Evolutionary conservation across 345 rosid species (phyloP).

Genomic region (Gynandropsis gynandra): DNA sequence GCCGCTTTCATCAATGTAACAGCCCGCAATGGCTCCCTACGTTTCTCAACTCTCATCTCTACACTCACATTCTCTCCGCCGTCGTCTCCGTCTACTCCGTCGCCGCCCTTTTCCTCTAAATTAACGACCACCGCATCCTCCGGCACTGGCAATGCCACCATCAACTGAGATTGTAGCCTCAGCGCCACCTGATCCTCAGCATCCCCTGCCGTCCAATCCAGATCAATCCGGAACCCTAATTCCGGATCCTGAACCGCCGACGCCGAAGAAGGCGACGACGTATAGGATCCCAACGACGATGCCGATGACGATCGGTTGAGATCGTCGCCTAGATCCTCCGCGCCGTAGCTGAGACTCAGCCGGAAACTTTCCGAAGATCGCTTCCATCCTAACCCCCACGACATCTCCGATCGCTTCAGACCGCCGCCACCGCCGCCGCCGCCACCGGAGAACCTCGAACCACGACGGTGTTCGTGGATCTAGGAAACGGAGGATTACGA

Average conservation of each 20-base stretch:
- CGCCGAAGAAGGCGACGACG: slow-evolving; percentile 28
- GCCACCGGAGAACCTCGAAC: slow-evolving; percentile 9
- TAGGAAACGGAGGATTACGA: neutral
- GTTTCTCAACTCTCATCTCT: slow-evolving; percentile 69
- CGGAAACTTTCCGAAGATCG: slow-evolving; percentile 80
- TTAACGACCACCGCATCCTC: slow-evolving; percentile 69
- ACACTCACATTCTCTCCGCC: slow-evolving; percentile 43
- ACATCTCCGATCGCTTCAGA: slow-evolving; percentile 43
- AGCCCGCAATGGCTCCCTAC: slow-evolving; percentile 70
- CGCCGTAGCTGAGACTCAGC: slow-evolving; percentile 59
- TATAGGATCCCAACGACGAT: slow-evolving; percentile 36
- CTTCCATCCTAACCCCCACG: slow-evolving; percentile 99
- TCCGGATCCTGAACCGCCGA: slow-evolving; percentile 53
- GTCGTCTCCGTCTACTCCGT: slow-evolving; percentile 23
- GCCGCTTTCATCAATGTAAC: slow-evolving; percentile 53
- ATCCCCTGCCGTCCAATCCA: slow-evolving; percentile 89
- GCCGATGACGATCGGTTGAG: slow-evolving; percentile 37
- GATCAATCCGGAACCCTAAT: slow-evolving; percentile 57
- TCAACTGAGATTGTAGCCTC: slow-evolving; percentile 77
- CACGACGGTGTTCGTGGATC: slow-evolving; percentile 3
- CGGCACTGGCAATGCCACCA: slow-evolving; percentile 87
- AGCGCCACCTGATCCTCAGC: slow-evolving; percentile 91
- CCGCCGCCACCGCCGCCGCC: slow-evolving; percentile 8
- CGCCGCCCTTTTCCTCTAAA: slow-evolving; percentile 21
- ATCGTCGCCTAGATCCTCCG: slow-evolving; percentile 53